Evolutionary conservation across 179 eudicot species (phyloP), one percentile per base, ranked within the genome.

Genomic region (Corrigiola litoralis): DNA sequence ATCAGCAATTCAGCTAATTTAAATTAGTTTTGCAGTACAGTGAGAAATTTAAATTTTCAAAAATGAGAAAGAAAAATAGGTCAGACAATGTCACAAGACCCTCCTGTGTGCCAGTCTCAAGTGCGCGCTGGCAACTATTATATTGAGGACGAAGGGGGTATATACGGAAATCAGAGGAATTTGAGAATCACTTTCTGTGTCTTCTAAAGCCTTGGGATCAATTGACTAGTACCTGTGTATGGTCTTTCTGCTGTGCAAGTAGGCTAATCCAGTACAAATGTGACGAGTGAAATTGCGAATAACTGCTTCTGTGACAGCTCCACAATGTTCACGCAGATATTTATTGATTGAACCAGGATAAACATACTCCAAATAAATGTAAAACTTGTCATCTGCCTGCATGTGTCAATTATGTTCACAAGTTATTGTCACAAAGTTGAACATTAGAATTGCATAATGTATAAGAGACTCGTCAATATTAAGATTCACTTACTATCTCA

Each of bases 211-310:
- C 27, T 45, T 7, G 21, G 12, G 33, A 28, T 53, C 40, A 61
- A 4, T 40, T 38, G 29, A 18, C 23, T 11, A 14, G 65, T 75
- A 92, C 98, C 98, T 92, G 82, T 90, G 98, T 52, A 92, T 77
- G 46, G 95, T 92, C 57, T 87, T 84, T 48, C 74, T 83, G 75
- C 84, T 70, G 62, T 92, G 98, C 77, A 92, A 82, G 74, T 81
- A 94, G 65, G 94, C 97, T 80, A 94, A 73, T 62, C 99, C 99
- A 58, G 84, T 88, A 12, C 88, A 76, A 73, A 90, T 88, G 69
- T 94, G 99, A 52, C 97, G 89, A 57, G 99, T 90, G 74, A 94
- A 94, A 75, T 86, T 90, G 40, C 96, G 99, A 54, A 94, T 85
- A 65, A 94, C 81, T 65, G 84, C 78, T 71, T 94, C 99, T 32